Base-by-base conservation (phyloP, 331 rosid species). In the Cydonia oblonga region DNA sequence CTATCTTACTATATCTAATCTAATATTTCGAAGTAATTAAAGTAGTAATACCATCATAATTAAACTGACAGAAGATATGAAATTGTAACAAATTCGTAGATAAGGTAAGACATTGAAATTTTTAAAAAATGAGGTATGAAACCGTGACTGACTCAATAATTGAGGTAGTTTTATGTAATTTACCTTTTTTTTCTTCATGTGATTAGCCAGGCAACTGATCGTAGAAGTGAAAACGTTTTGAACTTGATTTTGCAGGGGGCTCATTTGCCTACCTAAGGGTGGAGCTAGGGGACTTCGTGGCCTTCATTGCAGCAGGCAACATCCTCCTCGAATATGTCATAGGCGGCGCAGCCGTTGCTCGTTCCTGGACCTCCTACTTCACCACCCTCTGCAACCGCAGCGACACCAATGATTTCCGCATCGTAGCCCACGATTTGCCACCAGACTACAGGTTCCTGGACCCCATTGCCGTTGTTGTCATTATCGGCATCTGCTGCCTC, bases 301-400 rank as follows among this genome's bases (percentile, higher is more conserved):
- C 97, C 49, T 93, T 79, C 81, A 81, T 90, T 8, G 97, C 96
- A 0, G 92, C 95, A 10, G 98, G 98, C 5, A 93, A 90, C 84
- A 93, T 93, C 64, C 81, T 93, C 10, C 96, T 90, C 0, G 97
- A 93, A 59, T 93, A 93, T 9, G 85, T 90, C 1, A 78, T 93
- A 2, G 85, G 88, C 1, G 85, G 88, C 0, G 98, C 97, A 0
- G 93, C 96, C 0, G 97, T 90, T 4, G 86, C 98, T 2, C 91
- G 98, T 4, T 81, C 98, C 1, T 93, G 96, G 97, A 93, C 98
- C 4, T 92, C 98, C 49, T 92, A 92, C 81, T 92, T 92, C 25
- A 88, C 98, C 56, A 88, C 98, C 1, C 89, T 92, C 6, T 84
- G 87, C 81, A 92, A 92, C 77, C 87, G 22, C 29, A 7, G n/a